phyloP scores from a whole-genome alignment of 371 early-diverging fungal species.

The Circinella umbellata region DNA sequence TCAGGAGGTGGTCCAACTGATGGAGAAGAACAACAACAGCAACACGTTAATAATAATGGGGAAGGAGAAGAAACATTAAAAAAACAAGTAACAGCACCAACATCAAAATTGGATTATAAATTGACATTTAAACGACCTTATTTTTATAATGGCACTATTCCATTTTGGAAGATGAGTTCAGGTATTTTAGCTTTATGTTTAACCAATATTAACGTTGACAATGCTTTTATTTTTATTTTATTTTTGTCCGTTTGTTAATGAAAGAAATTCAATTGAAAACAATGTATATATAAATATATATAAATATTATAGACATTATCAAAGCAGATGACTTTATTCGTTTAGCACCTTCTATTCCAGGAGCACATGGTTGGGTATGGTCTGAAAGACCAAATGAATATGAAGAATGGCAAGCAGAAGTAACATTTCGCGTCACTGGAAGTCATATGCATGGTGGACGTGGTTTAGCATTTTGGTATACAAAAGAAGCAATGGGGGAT shows the following conservation, averaged over 20 bases:
- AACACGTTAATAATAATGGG: too few relatives aligned
- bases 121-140: conserved; percentile 69
- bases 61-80: neutral
- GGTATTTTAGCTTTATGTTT: conserved; percentile 33
- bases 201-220: too few relatives aligned
- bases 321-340: conserved; percentile 67
- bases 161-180: conserved; percentile 60
- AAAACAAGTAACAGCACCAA: conserved; percentile 19
- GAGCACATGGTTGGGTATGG: conserved; percentile 74
- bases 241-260: too few relatives aligned
- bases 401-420: conserved; percentile 78
- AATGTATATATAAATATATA: neutral
- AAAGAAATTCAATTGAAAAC: too few relatives aligned
- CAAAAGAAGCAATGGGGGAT: conserved; percentile 57
- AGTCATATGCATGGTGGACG: conserved; percentile 72
- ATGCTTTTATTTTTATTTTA: too few relatives aligned
- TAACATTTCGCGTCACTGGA: conserved; percentile 71
- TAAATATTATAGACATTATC: conserved; percentile 54
- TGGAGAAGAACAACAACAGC: neutral
- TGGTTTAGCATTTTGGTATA: conserved; percentile 91
- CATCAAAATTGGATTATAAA: conserved; percentile 64
- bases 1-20: conserved; percentile 2
- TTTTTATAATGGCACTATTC: conserved; percentile 57
- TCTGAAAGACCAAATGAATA: conserved; percentile 65
- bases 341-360: conserved; percentile 71